Evolutionary conservation across 306 rosid genomes (phyloP).

Genomic region (Ormosia emarginata): DNA sequence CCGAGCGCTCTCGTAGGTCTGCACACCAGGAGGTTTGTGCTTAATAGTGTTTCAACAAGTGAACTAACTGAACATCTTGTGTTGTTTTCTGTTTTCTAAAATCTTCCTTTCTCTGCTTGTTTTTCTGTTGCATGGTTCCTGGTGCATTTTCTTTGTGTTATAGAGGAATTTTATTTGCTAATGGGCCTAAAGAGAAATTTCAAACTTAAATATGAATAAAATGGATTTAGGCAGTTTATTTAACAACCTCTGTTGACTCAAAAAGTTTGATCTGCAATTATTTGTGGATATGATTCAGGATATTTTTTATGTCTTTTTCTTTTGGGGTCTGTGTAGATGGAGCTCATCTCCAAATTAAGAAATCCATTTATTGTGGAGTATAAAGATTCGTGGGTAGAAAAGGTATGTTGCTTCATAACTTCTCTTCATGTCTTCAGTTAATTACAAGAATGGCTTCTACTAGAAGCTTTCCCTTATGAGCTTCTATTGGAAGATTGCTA

Average conservation of each 20-base stretch:
- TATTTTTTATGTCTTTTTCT: neutral
- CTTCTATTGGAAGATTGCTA: slow-evolving; percentile 9
- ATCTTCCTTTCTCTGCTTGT: neutral
- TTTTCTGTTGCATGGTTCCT: neutral
- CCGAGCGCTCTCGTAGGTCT: slow-evolving; percentile 90
- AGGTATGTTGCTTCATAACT: slow-evolving; percentile 42
- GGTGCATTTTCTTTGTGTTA: neutral
- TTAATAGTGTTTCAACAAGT: neutral
- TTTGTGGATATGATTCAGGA: neutral
- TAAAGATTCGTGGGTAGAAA: slow-evolving; percentile 97
- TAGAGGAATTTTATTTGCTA: neutral
- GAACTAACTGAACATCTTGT: neutral
- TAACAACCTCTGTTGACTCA: neutral
- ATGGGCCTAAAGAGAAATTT: neutral
- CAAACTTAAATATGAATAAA: neutral
- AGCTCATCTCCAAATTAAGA: slow-evolving; percentile 73
- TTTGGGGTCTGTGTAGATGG: slow-evolving; percentile 57
- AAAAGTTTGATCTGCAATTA: slow-evolving; percentile 11
- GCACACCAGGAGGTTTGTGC: slow-evolving; percentile 87
- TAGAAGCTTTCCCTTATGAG: neutral
- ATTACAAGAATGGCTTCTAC: neutral
- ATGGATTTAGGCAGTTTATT: neutral
- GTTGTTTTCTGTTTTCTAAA: neutral
- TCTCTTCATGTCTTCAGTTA: neutral
- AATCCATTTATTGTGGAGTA: slow-evolving; percentile 94